A percentile compares a stretch with the other conserved stretches of the same genome.
Evolutionary conservation across 345 rosid species (phyloP).

Genomic region (Salix arbutifolia): DNA sequence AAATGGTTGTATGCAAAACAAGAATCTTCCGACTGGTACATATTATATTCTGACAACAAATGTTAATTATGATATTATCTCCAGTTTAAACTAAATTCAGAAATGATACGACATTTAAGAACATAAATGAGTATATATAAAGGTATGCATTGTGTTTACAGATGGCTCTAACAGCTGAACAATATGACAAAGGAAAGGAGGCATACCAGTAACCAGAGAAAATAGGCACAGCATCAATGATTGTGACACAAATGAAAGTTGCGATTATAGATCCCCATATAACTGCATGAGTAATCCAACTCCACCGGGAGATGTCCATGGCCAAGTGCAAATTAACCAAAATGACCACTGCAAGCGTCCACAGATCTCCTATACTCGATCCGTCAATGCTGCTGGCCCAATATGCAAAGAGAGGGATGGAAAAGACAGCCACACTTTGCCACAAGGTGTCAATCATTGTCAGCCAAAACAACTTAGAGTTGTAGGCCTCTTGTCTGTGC

Average conservation of each 20-base stretch:
- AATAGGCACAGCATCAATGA: conserved; percentile 65
- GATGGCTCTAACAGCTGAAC: no score
- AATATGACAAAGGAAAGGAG: conserved; percentile 7
- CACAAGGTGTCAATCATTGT: conserved; percentile 79
- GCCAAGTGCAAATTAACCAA: conserved; percentile 87
- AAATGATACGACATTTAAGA: no score
- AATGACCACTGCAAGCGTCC: conserved; percentile 87
- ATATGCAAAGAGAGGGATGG: conserved; percentile 76
- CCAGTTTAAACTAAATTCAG: no score
- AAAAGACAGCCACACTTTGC: conserved; percentile 76
- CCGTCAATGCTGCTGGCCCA: conserved; percentile 67
- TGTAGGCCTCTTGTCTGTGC: conserved; percentile 74
- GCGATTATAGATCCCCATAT: conserved; percentile 96
- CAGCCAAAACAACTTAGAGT: conserved; percentile 72
- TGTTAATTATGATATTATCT: no score
- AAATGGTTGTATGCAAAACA: neutral
- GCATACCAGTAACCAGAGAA: conserved; percentile 88
- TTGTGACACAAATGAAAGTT: conserved; percentile 63
- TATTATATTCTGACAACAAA: no score
- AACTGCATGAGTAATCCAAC: conserved; percentile 78
- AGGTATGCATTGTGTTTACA: no score
- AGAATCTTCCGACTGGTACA: no score
- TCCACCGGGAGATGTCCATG: conserved; percentile 88
- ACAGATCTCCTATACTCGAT: conserved; percentile 81
- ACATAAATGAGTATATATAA: no score